A percentile compares a stretch with the other conserved stretches of the same genome.
Conservation (phyloP, 1,284 basidiomycete species). For the Wolfiporia cocos region DNA sequence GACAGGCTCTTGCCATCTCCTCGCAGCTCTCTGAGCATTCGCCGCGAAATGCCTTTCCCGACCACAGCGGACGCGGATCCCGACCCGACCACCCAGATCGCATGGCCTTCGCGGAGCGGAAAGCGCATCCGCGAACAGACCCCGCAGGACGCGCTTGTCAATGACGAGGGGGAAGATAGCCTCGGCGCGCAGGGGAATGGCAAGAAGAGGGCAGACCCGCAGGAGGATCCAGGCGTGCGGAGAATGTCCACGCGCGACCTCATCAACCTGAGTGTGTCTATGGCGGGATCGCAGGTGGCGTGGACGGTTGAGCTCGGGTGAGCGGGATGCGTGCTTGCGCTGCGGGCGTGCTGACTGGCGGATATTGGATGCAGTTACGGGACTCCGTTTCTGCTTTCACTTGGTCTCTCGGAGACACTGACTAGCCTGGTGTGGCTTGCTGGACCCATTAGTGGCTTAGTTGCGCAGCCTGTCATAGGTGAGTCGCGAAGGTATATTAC, state of each 20-base stretch:
- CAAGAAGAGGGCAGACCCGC: conserved; percentile 12
- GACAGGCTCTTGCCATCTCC: conserved; percentile 6
- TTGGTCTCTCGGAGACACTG: conserved; percentile 87
- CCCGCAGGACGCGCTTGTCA: conserved; percentile 5
- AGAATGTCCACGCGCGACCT: conserved; percentile 67
- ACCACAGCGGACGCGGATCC: conserved; percentile 53
- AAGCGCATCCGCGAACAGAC: conserved; percentile 16
- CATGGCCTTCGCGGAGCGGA: conserved; percentile 57
- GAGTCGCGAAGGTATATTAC: conserved; percentile 18
- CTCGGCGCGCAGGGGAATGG: conserved; percentile 9
- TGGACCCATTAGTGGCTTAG: conserved; percentile 88
- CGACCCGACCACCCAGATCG: conserved; percentile 66
- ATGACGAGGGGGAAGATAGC: conserved; percentile 2
- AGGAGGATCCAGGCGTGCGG: conserved; percentile 16
- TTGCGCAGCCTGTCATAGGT: conserved; percentile 96
- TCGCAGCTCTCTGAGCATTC: conserved; percentile 3
- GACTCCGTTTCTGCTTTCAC: conserved; percentile 85
- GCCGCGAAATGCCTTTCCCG: conserved; percentile 40
- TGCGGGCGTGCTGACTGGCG: not conserved
- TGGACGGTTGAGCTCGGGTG: conserved; percentile 91
- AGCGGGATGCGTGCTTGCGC: not conserved
- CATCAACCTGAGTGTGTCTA: conserved; percentile 73
- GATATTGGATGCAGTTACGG: conserved; percentile 63
- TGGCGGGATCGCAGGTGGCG: conserved; percentile 88
- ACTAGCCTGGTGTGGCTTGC: conserved; percentile 97